Evolutionary conservation across 768 basidiomycete species (phyloP), one percentile per base, ranked within the genome.

Genomic region (Candolleomyces aberdarensis): DNA sequence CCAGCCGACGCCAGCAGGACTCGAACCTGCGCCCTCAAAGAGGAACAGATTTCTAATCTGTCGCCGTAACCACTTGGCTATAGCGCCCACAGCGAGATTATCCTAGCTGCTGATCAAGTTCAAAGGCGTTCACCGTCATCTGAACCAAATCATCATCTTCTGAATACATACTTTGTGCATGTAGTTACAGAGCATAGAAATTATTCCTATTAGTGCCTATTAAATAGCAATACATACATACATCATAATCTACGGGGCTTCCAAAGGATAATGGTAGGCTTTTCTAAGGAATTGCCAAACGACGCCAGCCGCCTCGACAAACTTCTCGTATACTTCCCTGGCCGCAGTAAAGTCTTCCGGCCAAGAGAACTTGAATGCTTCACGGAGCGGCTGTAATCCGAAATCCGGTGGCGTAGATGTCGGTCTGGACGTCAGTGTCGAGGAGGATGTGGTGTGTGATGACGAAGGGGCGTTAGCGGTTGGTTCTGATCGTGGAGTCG

Each of bases 11-110:
- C 41, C 41, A 43, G 41, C 41, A 43, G 41, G 41, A 43, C 41
- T 43, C 41, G 41, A 43, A 43, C 41, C 41, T 84, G 79, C 83
- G 84, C 84, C 78, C 83, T 80, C 80, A 81, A 80, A 84, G 80
- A 80, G 83, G 78, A 84, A 84, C 81, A 84, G 82, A 84, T 84
- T 71, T 84, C 84, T 84, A 85, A 85, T 86, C 84, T 85, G 83
- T 86, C 85, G 85, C 85, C 80, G 82, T 87, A 86, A 86, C 85
- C 84, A 85, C 85, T 86, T 86, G 83, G 85, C 84, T 85, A 86
- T 86, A 84, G 85, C 83, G 85, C 84, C 85, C 69, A 11, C 11
- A 39, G 7, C 22, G n/a, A 26, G 26, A 26, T 26, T 43, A 13
- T 43, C 11, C 11, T 3, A 43, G 41, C 41, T n/a, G 41, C 41